phyloP scores from a whole-genome alignment of 257 asterid species.

The Ajuga chamaepitys region DNA sequence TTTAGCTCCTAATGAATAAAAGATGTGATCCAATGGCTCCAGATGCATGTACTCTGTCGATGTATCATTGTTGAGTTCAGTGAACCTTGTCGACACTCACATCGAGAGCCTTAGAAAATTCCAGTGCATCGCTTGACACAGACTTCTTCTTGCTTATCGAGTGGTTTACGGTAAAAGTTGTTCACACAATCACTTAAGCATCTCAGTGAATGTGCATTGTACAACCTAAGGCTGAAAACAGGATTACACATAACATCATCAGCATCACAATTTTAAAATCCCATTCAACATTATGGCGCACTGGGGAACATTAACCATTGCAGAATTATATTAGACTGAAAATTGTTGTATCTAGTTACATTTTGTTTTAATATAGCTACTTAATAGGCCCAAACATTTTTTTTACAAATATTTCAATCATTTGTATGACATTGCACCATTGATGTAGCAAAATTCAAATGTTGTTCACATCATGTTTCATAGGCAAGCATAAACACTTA shows the following conservation, averaged over 20 bases:
- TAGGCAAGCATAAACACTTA: no score
- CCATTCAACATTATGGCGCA: background rate
- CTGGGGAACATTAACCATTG: no score
- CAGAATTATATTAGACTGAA: no score
- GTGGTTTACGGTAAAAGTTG: slow-evolving; percentile 24
- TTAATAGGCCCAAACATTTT: no score
- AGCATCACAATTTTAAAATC: background rate
- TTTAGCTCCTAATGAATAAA: no score
- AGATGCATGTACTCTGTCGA: background rate
- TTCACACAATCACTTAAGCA: slow-evolving; percentile 28
- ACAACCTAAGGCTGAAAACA: slow-evolving; percentile 17
- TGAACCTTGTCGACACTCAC: slow-evolving; percentile 14
- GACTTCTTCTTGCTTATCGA: slow-evolving; percentile 27
- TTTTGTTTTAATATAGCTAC: no score
- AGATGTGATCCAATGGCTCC: background rate
- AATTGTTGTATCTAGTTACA: no score
- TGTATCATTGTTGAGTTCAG: slow-evolving; percentile 17
- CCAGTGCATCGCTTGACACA: slow-evolving; percentile 20
- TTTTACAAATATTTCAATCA: no score
- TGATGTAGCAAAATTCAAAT: no score
- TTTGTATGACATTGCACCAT: no score
- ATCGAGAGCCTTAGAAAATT: slow-evolving; percentile 22
- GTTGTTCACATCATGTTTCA: no score
- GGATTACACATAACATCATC: background rate
- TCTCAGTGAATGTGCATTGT: slow-evolving; percentile 12